These are phyloP conservation scores for Wickerhamomyces queroliae DNA, from an alignment of 805 yeast genomes.

Conservation along the genomic window DNA sequence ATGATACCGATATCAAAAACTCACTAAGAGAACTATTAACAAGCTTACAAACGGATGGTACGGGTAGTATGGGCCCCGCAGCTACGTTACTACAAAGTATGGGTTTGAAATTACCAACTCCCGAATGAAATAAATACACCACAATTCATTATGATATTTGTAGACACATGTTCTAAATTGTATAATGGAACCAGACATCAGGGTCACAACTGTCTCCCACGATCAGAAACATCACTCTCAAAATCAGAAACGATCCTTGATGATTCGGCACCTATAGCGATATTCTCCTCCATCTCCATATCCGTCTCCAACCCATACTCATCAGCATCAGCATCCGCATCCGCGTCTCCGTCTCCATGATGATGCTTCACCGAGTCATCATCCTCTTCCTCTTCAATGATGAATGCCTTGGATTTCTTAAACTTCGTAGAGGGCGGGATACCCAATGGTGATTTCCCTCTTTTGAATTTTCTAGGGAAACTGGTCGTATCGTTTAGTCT, in stretches of 20 bases:
- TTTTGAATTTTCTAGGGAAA: constrained; percentile 15
- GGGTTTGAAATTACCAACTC: constrained; percentile 13
- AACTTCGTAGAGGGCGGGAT: constrained; percentile 15
- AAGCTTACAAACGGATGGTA: constrained; percentile 20
- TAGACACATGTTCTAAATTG: neutral
- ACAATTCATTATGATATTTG: neutral
- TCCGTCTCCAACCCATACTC: constrained; percentile 13
- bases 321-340: constrained; percentile 4
- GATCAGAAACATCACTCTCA: constrained; percentile 13
- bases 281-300: constrained; percentile 15
- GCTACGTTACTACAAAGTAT: constrained; percentile 27
- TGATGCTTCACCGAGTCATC: constrained; percentile 3
- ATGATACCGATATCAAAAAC: constrained; percentile 7
- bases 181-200: neutral
- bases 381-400: constrained; percentile 21
- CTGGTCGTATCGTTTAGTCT: constrained; percentile 14
- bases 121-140: neutral
- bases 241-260: constrained; percentile 20
- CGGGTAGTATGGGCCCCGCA: constrained; percentile 31
- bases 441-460: constrained; percentile 24
- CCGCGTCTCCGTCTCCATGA: constrained; percentile 7
- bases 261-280: constrained; percentile 15
- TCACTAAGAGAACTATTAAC: constrained; percentile 22
- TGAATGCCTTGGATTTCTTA: constrained; percentile 12
- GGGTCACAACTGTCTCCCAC: constrained; percentile 6